phyloP scores from a whole-genome alignment of 2,329 filamentous ascomycete species.

The Venturia aucupariae region DNA sequence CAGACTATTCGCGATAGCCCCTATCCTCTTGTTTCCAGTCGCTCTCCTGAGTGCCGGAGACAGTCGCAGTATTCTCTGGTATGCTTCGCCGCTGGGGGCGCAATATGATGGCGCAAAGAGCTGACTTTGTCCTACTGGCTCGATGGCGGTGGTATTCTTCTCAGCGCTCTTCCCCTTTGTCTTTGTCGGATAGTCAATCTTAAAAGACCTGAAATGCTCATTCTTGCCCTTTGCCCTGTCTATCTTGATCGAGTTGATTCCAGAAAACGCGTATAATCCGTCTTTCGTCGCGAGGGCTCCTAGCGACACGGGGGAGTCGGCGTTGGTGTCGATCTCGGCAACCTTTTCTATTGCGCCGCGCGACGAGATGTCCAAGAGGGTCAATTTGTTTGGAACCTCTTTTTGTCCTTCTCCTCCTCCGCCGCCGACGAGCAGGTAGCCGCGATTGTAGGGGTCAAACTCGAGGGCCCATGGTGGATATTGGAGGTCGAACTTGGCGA shows the following conservation, averaged over 20 bases:
- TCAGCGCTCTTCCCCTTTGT: constrained; percentile 22
- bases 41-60: constrained; percentile 41
- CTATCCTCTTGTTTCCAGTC: constrained; percentile 50
- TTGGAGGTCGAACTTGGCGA: constrained; percentile 57
- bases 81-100: constrained; percentile 44
- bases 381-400: constrained; percentile 41
- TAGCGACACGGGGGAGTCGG: constrained; percentile 82
- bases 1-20: constrained; percentile 69
- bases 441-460: constrained; percentile 73
- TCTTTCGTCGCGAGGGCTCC: constrained; percentile 56
- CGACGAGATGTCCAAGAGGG: constrained; percentile 62
- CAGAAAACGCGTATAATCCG: constrained; percentile 52
- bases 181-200: constrained; percentile 45
- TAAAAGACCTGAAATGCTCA: constrained; percentile 71
- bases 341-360: constrained; percentile 52
- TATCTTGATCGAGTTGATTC: constrained; percentile 70
- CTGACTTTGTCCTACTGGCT: constrained; percentile 40
- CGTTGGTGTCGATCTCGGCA: constrained; percentile 70
- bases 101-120: constrained; percentile 38
- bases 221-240: constrained; percentile 70
- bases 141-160: constrained; percentile 29
- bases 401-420: constrained; percentile 65
- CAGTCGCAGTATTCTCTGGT: constrained; percentile 49
- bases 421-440: constrained; percentile 71
- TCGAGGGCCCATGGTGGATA: constrained; percentile 84